phyloP scores from a whole-genome alignment of 2,329 filamentous ascomycete species.

The Seiridium unicorne region DNA sequence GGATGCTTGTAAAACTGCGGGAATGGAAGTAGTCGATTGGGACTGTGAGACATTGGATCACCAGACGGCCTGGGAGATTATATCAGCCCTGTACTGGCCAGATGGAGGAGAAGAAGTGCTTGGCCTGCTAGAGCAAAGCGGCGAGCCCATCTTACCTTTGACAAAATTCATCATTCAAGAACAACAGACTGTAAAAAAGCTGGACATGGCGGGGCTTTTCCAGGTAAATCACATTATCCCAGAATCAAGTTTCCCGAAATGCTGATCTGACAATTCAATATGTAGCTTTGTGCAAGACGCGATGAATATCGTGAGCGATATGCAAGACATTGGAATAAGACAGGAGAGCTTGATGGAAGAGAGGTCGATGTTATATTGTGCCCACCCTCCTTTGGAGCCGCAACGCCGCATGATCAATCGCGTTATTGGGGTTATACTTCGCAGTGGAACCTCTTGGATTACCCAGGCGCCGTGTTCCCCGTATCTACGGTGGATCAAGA shows the following conservation, averaged over 20 bases:
- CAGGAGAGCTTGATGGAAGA: slow-evolving; percentile 7
- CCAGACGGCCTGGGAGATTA: slow-evolving; percentile 17
- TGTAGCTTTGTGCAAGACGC: slow-evolving; percentile 13
- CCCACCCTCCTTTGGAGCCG: slow-evolving; percentile 44
- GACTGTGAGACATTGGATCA: slow-evolving; percentile 12
- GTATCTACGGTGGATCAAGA: not conserved
- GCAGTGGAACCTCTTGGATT: slow-evolving; percentile 56
- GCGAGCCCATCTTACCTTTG: slow-evolving; percentile 49
- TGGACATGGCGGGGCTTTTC: slow-evolving; percentile 39
- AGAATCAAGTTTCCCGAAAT: not conserved
- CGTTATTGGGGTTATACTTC: slow-evolving; percentile 54
- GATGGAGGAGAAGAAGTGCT: slow-evolving; percentile 46
- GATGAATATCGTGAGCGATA: slow-evolving; percentile 19
- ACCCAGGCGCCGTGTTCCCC: slow-evolving; percentile 49
- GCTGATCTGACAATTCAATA: not conserved
- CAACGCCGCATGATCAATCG: slow-evolving; percentile 40
- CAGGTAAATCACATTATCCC: slow-evolving; percentile 16
- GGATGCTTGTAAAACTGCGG: slow-evolving; percentile 45
- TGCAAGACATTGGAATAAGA: slow-evolving; percentile 13
- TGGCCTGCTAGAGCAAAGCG: slow-evolving; percentile 39
- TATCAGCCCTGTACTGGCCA: slow-evolving; percentile 42
- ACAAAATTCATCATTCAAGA: slow-evolving; percentile 47
- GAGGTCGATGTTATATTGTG: slow-evolving; percentile 49
- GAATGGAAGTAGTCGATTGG: slow-evolving; percentile 48
- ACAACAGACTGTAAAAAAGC: slow-evolving; percentile 38